phyloP scores from a whole-genome alignment of 2,329 filamentous ascomycete genomes.

The Parastagonospora nodorum region DNA sequence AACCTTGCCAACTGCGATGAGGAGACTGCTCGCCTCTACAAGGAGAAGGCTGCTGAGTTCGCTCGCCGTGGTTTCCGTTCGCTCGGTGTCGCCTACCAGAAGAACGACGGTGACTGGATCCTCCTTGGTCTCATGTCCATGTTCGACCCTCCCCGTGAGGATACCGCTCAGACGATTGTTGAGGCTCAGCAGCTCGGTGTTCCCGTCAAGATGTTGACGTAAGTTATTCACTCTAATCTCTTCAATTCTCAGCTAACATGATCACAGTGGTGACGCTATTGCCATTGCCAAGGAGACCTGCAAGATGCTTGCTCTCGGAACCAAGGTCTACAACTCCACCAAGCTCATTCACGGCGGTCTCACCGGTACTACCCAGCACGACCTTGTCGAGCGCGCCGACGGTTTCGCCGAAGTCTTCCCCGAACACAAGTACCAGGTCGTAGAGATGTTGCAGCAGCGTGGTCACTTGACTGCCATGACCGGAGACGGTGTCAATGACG shows the following conservation, averaged over 20 bases:
- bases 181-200: slow-evolving; percentile 78
- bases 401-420: slow-evolving; percentile 77
- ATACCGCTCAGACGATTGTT: slow-evolving; percentile 77
- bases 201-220: slow-evolving; percentile 78
- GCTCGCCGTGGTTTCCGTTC: slow-evolving; percentile 80
- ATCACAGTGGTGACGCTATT: slow-evolving; percentile 68
- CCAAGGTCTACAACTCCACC: slow-evolving; percentile 81
- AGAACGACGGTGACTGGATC: slow-evolving; percentile 75
- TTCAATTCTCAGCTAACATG: slow-evolving; percentile 3
- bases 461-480: slow-evolving; percentile 77
- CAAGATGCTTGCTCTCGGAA: slow-evolving; percentile 79
- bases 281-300: slow-evolving; percentile 82
- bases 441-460: slow-evolving; percentile 76
- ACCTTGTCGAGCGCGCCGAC: slow-evolving; percentile 75
- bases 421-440: slow-evolving; percentile 77
- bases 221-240: slow-evolving; percentile 3
- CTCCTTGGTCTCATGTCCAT: slow-evolving; percentile 78
- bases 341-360: slow-evolving; percentile 78
- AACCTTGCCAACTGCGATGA: slow-evolving; percentile 70
- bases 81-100: slow-evolving; percentile 78
- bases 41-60: slow-evolving; percentile 74
- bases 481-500: slow-evolving; percentile 76
- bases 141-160: slow-evolving; percentile 79
- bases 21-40: slow-evolving; percentile 69
- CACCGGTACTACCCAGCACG: slow-evolving; percentile 73